phyloP scores from a whole-genome alignment of 495 filamentous ascomycete species.

The Aspergillus bridgeri region DNA sequence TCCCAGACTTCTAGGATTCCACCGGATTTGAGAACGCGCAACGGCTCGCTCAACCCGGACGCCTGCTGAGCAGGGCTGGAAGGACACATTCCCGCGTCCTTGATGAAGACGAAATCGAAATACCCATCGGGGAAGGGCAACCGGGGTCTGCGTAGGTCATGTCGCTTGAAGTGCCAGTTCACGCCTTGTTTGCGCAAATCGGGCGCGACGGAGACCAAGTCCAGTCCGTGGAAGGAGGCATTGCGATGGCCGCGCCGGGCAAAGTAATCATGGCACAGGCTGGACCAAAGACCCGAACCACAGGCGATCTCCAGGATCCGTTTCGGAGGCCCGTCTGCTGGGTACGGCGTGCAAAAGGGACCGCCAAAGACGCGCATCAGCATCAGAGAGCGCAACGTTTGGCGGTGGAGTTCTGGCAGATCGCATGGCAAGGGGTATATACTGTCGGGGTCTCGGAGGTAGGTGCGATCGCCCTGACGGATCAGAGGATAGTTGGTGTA shows the following conservation, averaged over 20 bases:
- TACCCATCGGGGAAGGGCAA: conserved; percentile 78
- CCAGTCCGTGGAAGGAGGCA: conserved; percentile 77
- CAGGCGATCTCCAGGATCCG: conserved; percentile 85
- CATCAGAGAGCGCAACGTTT: conserved; percentile 79
- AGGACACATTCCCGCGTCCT: conserved; percentile 73
- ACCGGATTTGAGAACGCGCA: conserved; percentile 73
- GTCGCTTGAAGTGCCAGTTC: conserved; percentile 84
- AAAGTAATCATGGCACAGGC: conserved; percentile 76
- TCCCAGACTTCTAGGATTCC: conserved; percentile 88
- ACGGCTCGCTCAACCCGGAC: conserved; percentile 65
- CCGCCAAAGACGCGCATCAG: conserved; percentile 75
- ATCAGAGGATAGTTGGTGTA: conserved; percentile 61
- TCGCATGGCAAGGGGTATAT: conserved; percentile 86
- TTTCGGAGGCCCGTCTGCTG: conserved; percentile 61
- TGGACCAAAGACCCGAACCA: conserved; percentile 86
- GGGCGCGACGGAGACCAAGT: conserved; percentile 73
- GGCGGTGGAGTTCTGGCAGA: conserved; percentile 80
- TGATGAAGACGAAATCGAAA: conserved; percentile 89
- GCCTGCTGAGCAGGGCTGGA: conserved; percentile 60
- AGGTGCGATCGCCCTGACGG: conserved; percentile 72
- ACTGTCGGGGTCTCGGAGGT: conserved; percentile 70
- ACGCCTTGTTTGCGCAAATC: conserved; percentile 70
- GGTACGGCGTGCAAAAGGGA: conserved; percentile 69
- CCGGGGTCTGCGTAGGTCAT: conserved; percentile 71
- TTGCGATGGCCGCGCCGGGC: conserved; percentile 54